Conservation (phyloP, 116 monocot genomes). For the Dioscorea cayenensis region DNA sequence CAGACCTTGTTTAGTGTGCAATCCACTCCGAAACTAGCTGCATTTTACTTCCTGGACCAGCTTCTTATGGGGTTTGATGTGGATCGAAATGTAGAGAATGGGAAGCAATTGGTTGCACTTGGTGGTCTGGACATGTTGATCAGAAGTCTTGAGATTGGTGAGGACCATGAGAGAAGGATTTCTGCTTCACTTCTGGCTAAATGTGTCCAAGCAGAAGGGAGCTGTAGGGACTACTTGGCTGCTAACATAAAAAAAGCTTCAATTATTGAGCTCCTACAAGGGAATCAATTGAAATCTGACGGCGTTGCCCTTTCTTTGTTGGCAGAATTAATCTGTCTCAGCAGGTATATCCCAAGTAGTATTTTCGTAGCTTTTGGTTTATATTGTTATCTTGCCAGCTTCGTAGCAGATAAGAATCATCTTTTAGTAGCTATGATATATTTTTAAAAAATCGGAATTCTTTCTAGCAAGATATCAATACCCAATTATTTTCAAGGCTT, state of each 20-base stretch:
- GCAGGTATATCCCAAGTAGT: constrained; percentile 26
- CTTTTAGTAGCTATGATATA: too few relatives aligned
- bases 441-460: too few relatives aligned
- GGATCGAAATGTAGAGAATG: constrained; percentile 81
- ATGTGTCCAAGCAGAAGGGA: constrained; percentile 68
- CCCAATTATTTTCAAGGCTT: too few relatives aligned
- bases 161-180: constrained; percentile 45
- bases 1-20: constrained; percentile 51
- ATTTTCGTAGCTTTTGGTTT: neutral
- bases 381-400: neutral
- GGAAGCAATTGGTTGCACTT: constrained; percentile 58
- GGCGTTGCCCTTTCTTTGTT: constrained; percentile 52
- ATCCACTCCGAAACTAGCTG: constrained; percentile 63
- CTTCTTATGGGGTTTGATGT: constrained; percentile 75
- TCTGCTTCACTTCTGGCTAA: constrained; percentile 45
- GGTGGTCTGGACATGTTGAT: constrained; percentile 59
- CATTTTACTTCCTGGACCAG: constrained; percentile 72
- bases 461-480: too few relatives aligned
- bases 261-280: constrained; percentile 52
- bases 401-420: neutral
- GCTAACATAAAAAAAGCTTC: constrained; percentile 59
- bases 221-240: constrained; percentile 57
- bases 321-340: constrained; percentile 61
- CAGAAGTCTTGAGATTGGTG: constrained; percentile 48
- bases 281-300: constrained; percentile 56